These are phyloP conservation scores for Dactylellina cionopaga DNA, from an alignment of 2,329 filamentous ascomycete species.

Conservation along the genomic window DNA sequence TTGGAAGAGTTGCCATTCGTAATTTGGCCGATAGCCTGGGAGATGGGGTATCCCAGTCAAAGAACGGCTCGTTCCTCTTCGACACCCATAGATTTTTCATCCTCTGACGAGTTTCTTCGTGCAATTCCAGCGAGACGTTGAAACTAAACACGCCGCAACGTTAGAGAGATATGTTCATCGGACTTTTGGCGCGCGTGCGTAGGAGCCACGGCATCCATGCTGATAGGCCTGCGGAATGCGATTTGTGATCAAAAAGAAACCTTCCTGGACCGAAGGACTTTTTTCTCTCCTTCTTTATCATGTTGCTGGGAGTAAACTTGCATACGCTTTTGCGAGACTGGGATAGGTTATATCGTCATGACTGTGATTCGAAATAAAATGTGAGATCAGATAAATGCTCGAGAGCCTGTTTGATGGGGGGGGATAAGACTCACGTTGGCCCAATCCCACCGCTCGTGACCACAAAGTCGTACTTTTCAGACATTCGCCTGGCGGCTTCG, in stretches of 20 bases:
- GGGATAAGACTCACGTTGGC: slow-evolving; percentile 75
- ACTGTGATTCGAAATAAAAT: slow-evolving; percentile 63
- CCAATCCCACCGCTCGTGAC: slow-evolving; percentile 96
- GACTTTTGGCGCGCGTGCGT: too few species aligned
- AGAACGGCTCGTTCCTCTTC: slow-evolving; percentile 75
- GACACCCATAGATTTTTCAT: slow-evolving; percentile 85
- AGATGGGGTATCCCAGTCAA: slow-evolving; percentile 86
- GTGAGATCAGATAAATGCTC: background rate
- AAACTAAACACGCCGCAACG: slow-evolving; percentile 60
- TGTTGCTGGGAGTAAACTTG: background rate
- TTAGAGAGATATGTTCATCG: slow-evolving; percentile 1
- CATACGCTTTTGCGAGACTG: slow-evolving; percentile 85
- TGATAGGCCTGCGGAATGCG: background rate
- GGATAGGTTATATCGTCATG: slow-evolving; percentile 98
- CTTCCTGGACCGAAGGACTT: too few species aligned
- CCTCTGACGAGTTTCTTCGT: slow-evolving; percentile 77
- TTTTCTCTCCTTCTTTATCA: too few species aligned
- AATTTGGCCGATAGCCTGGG: slow-evolving; percentile 81
- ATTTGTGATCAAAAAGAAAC: background rate
- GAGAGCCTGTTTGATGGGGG: background rate
- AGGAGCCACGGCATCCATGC: too few species aligned
- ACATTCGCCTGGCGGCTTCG: slow-evolving; percentile 88
- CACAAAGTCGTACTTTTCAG: slow-evolving; percentile 87
- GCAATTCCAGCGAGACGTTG: slow-evolving; percentile 76
- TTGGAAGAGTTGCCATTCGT: slow-evolving; percentile 89